Conservation (phyloP, 2,329 filamentous ascomycete species). For the Cadophora sp. region DNA sequence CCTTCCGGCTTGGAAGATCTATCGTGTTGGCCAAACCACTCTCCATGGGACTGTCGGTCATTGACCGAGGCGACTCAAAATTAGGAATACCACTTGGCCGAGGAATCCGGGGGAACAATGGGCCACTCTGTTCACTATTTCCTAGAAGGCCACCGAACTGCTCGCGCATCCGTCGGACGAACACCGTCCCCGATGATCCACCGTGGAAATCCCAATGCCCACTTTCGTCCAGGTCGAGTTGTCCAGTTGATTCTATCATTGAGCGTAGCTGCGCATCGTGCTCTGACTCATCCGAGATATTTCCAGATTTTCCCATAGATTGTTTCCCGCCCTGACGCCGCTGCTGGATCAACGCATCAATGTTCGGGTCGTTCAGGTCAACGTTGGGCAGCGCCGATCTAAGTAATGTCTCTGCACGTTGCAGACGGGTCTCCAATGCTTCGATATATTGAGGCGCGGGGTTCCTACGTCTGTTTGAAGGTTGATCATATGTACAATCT, state of each 20-base stretch:
- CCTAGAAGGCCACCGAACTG: conserved; percentile 82
- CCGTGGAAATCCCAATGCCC: conserved; percentile 97
- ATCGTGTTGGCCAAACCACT: conserved; percentile 48
- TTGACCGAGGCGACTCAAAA: conserved; percentile 43
- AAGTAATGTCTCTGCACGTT: conserved; percentile 72
- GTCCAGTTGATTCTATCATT: conserved; percentile 93
- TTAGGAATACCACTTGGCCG: conserved; percentile 49
- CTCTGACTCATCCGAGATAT: conserved; percentile 43
- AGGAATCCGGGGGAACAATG: conserved; percentile 62
- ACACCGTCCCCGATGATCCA: conserved; percentile 89
- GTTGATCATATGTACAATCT: conserved; percentile 81
- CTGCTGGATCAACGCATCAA: conserved; percentile 79
- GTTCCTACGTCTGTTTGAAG: conserved; percentile 76
- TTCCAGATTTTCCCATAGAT: conserved; percentile 20
- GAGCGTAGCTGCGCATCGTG: conserved; percentile 82
- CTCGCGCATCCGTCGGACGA: conserved; percentile 84
- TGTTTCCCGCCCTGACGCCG: conserved; percentile 49
- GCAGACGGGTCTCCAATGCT: conserved; percentile 70
- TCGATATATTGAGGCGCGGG: conserved; percentile 78
- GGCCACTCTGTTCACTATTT: conserved; percentile 57
- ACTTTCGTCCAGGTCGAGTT: conserved; percentile 88
- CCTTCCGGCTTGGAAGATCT: conserved; percentile 72
- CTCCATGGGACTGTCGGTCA: conserved; percentile 43
- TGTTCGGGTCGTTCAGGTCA: conserved; percentile 80
- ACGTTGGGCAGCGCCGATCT: conserved; percentile 68